Percentiles rank a stretch among this genome's conserved stretches.
Conservation (phyloP, 2,329 filamentous ascomycete genomes). For the Penicillium sp. region DNA sequence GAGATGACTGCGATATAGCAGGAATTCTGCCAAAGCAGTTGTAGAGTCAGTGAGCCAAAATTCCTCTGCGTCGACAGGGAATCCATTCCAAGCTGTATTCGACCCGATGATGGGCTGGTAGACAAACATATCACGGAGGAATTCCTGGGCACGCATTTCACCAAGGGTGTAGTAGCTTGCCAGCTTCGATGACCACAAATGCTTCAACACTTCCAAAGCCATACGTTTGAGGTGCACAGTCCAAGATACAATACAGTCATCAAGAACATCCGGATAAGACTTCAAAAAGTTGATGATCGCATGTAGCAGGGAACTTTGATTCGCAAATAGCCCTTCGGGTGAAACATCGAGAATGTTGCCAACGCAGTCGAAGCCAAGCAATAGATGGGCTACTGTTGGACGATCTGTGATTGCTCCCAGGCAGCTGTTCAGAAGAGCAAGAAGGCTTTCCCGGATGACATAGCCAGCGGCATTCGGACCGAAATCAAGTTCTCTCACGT, state of each 20-base stretch:
- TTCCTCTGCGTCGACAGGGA: slow-evolving; percentile 58
- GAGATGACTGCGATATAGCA: slow-evolving; percentile 72
- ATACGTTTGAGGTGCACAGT: slow-evolving; percentile 67
- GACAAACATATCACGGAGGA: slow-evolving; percentile 74
- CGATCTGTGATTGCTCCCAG: slow-evolving; percentile 70
- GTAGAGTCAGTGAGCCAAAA: slow-evolving; percentile 71
- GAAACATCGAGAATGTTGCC: slow-evolving; percentile 68
- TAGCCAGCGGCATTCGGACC: slow-evolving; percentile 71
- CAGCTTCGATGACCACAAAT: slow-evolving; percentile 79
- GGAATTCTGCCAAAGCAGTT: slow-evolving; percentile 70
- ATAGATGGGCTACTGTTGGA: slow-evolving; percentile 84
- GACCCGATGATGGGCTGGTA: slow-evolving; percentile 69
- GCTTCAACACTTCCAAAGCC: slow-evolving; percentile 70
- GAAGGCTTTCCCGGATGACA: slow-evolving; percentile 75
- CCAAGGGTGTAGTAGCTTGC: slow-evolving; percentile 72
- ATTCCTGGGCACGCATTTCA: slow-evolving; percentile 75
- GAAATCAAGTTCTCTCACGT: slow-evolving; percentile 69
- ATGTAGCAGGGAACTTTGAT: slow-evolving; percentile 77
- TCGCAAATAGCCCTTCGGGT: slow-evolving; percentile 67
- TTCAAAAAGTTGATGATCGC: slow-evolving; percentile 70
- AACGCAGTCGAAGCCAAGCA: slow-evolving; percentile 82
- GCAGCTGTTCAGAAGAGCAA: slow-evolving; percentile 82
- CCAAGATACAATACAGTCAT: slow-evolving; percentile 63
- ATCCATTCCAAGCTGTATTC: slow-evolving; percentile 71
- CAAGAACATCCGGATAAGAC: slow-evolving; percentile 64